Conservation (phyloP, 768 basidiomycete genomes). For the Rhizopogon sp. region DNA sequence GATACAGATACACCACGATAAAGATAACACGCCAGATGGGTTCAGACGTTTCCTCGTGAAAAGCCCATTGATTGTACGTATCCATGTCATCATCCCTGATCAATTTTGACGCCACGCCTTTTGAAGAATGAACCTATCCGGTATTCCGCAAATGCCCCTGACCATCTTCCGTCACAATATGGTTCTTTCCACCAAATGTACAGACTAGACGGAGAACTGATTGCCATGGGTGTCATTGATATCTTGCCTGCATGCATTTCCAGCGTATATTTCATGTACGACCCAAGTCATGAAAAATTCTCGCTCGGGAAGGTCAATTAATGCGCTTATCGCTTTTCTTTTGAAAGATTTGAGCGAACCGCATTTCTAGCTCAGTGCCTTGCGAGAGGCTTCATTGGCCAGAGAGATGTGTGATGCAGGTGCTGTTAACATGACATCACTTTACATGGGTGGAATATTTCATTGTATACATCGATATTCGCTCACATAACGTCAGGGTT, state of each 20-base stretch:
- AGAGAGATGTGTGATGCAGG: conserved; percentile 74
- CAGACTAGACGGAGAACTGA: conserved; percentile 70
- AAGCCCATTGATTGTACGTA: conserved; percentile 64
- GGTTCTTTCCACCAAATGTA: conserved; percentile 95
- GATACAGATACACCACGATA: conserved; percentile 68
- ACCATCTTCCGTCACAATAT: conserved; percentile 67
- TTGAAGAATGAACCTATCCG: conserved; percentile 55
- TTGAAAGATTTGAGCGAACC: neutral
- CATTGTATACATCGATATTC: neutral
- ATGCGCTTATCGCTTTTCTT: neutral
- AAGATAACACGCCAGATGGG: conserved; percentile 38
- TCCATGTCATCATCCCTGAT: neutral
- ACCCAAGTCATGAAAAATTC: conserved; percentile 59
- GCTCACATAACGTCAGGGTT: conserved; percentile 51
- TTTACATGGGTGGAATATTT: conserved; percentile 77
- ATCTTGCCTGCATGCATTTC: conserved; percentile 85
- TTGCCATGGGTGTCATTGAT: conserved; percentile 87
- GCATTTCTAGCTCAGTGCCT: conserved; percentile 65
- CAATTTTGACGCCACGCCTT: conserved; percentile 1
- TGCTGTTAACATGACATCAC: conserved; percentile 49
- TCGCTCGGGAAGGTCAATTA: conserved; percentile 70
- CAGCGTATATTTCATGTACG: conserved; percentile 87
- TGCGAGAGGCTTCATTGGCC: conserved; percentile 75
- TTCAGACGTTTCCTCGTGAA: conserved; percentile 79
- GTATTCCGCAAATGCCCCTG: conserved; percentile 44